Evolutionary conservation across 257 asterid species (phyloP).

Genomic region (Forsythia suspensa): DNA sequence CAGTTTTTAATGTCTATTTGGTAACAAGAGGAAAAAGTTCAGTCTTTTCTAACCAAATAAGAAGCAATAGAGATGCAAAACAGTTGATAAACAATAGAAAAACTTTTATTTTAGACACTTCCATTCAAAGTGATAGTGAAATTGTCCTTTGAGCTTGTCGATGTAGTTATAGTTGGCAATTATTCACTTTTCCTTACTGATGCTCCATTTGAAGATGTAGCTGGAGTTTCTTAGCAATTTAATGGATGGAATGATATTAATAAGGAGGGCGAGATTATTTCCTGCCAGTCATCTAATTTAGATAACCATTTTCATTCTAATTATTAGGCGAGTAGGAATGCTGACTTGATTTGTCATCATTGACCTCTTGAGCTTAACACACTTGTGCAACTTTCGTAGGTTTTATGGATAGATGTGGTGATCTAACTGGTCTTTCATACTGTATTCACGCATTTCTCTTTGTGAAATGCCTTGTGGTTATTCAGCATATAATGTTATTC

Average conservation of each 20-base stretch:
- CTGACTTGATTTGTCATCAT: not conserved
- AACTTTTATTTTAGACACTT: not conserved
- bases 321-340: not conserved
- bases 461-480: not conserved
- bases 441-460: not conserved
- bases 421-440: not conserved
- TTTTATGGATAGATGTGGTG: not conserved
- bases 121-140: not conserved
- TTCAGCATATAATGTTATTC: not conserved
- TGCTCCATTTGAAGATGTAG: not conserved
- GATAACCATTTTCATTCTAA: not conserved
- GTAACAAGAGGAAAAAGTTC: not conserved
- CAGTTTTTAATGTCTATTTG: not conserved
- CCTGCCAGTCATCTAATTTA: not conserved
- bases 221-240: not conserved
- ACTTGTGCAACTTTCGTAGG: not conserved
- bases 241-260: not conserved
- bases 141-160: not conserved
- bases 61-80: not conserved
- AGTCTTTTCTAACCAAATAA: not conserved
- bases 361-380: not conserved
- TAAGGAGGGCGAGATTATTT: not conserved
- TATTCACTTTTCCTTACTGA: too few relatives aligned
- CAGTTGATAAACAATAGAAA: not conserved
- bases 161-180: too few relatives aligned